These are phyloP conservation scores for Naumovozyma baii DNA, from an alignment of 805 yeast genomes.

Conservation along the genomic window DNA sequence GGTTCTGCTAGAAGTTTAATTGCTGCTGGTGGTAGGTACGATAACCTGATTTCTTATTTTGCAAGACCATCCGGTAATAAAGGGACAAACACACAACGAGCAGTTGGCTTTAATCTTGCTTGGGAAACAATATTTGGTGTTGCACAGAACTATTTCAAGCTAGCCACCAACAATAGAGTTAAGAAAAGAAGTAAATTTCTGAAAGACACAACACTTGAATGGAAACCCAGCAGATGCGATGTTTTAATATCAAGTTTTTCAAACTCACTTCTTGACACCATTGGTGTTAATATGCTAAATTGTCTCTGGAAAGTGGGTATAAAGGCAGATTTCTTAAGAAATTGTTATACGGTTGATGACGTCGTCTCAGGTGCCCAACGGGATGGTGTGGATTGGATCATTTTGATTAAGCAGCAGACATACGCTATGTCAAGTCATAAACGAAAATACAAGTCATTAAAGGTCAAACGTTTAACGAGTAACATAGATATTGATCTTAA, in stretches of 20 bases:
- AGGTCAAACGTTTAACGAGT: constrained; percentile 53
- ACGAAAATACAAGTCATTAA: constrained; percentile 64
- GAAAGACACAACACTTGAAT: constrained; percentile 33
- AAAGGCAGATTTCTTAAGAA: constrained; percentile 57
- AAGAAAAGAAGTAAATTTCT: constrained; percentile 30
- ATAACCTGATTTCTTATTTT: constrained; percentile 54
- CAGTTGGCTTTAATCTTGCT: constrained; percentile 82
- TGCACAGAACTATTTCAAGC: constrained; percentile 39
- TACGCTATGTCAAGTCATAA: constrained; percentile 28
- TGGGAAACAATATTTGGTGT: constrained; percentile 53
- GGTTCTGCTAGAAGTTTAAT: constrained; percentile 39
- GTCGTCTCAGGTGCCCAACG: constrained; percentile 49
- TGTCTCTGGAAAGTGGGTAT: constrained; percentile 71
- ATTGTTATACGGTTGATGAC: constrained; percentile 50
- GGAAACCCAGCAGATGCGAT: constrained; percentile 63
- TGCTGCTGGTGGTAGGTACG: constrained; percentile 94
- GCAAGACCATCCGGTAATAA: constrained; percentile 44
- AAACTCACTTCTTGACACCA: constrained; percentile 42
- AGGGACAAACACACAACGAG: constrained; percentile 36
- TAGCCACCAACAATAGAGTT: constrained; percentile 26
- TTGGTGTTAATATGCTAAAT: constrained; percentile 55
- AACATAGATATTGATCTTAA: constrained; percentile 65
- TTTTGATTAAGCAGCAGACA: constrained; percentile 62
- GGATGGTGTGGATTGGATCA: constrained; percentile 69
- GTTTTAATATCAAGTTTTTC: constrained; percentile 69